Conservation (phyloP, 257 asterid species). For the Rubia yunnanensis region DNA sequence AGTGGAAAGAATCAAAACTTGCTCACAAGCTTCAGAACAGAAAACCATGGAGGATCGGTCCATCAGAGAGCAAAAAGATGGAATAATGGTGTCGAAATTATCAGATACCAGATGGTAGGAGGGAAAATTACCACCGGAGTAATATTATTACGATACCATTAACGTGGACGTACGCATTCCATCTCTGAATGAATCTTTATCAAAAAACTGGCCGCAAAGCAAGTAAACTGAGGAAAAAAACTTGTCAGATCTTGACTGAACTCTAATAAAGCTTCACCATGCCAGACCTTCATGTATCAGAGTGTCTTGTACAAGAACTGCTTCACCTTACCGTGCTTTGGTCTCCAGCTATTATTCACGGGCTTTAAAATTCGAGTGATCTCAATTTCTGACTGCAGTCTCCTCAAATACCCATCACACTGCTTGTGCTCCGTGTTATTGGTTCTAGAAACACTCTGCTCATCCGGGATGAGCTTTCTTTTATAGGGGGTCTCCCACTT, state of each 20-base stretch:
- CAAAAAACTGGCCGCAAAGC: not conserved
- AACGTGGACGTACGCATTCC: not conserved
- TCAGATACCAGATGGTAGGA: slow-evolving; percentile 10
- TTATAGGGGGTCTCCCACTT: slow-evolving; percentile 57
- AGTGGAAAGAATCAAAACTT: slow-evolving; percentile 3
- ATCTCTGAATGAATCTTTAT: not conserved
- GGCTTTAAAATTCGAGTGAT: slow-evolving; percentile 34
- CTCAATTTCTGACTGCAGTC: slow-evolving; percentile 42
- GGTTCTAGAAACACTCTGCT: not conserved
- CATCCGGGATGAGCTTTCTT: slow-evolving; percentile 27
- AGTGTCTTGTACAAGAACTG: slow-evolving; percentile 14
- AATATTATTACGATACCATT: not conserved
- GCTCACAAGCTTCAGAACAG: not conserved
- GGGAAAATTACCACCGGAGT: slow-evolving; percentile 12
- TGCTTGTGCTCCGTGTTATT: slow-evolving; percentile 30
- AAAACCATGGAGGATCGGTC: not conserved
- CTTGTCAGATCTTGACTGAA: not conserved
- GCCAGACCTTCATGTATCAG: slow-evolving; percentile 5
- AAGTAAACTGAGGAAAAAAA: not conserved
- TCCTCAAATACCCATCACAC: slow-evolving; percentile 41
- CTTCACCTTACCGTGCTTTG: slow-evolving; percentile 23
- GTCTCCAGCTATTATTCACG: slow-evolving; percentile 23
- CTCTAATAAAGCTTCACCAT: not conserved
- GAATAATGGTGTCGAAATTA: not conserved
- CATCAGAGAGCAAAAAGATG: slow-evolving; percentile 3